Percentiles rank a stretch among this genome's conserved stretches.
These are phyloP conservation scores for Monilinia fructigena DNA, from an alignment of 2,329 filamentous ascomycete species.

Conservation along the genomic window DNA sequence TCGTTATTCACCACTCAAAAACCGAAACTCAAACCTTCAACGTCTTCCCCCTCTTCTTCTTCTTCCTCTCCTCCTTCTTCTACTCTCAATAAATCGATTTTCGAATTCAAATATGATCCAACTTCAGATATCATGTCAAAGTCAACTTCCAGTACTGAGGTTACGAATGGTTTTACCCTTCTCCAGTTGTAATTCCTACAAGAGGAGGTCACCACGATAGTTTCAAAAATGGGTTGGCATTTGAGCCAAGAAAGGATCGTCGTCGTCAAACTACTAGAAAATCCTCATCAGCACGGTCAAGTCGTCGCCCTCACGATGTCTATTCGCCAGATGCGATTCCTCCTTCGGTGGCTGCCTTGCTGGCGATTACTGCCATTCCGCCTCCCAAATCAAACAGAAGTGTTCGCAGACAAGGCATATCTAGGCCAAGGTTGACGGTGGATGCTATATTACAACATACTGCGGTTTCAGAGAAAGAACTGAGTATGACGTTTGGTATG, in stretches of 20 bases:
- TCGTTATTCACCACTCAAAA: slow-evolving; percentile 19
- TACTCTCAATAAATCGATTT: neutral
- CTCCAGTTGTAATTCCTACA: slow-evolving; percentile 32
- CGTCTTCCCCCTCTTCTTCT: neutral
- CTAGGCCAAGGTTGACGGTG: slow-evolving; percentile 49
- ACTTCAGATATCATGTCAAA: slow-evolving; percentile 13
- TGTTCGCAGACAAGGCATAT: slow-evolving; percentile 26
- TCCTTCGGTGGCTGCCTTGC: slow-evolving; percentile 58
- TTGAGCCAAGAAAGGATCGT: slow-evolving; percentile 30
- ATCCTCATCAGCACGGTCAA: slow-evolving; percentile 22
- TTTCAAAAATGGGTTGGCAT: slow-evolving; percentile 26
- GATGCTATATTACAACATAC: slow-evolving; percentile 56
- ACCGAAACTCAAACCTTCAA: slow-evolving; percentile 8
- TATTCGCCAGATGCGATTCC: slow-evolving; percentile 56
- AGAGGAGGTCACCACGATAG: slow-evolving; percentile 32
- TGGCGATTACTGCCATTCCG: slow-evolving; percentile 62
- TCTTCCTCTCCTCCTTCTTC: neutral
- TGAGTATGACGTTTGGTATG: slow-evolving; percentile 53
- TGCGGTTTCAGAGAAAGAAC: slow-evolving; percentile 52
- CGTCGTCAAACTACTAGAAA: slow-evolving; percentile 29
- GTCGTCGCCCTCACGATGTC: slow-evolving; percentile 43
- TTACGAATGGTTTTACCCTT: slow-evolving; percentile 6
- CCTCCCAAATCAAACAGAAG: slow-evolving; percentile 42
- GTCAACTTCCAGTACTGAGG: slow-evolving; percentile 5
- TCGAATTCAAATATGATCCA: slow-evolving; percentile 12